Percentiles rank a stretch among this genome's conserved stretches.
Conservation (phyloP, 2,329 filamentous ascomycete species). For the Fusarium falciforme region DNA sequence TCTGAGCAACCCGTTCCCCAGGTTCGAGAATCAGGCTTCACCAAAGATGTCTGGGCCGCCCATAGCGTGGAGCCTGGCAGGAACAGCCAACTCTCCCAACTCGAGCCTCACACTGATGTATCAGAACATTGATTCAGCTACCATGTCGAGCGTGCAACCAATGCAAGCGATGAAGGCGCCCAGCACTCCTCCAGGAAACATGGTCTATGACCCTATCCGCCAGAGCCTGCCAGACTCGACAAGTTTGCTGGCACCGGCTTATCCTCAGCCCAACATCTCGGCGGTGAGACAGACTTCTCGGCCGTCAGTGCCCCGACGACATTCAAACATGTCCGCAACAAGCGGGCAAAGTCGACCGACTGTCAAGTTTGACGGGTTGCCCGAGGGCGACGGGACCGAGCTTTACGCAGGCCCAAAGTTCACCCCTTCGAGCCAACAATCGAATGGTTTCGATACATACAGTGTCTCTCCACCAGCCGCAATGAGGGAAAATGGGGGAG, state of each 20-base stretch:
- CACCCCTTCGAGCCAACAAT: constrained; percentile 55
- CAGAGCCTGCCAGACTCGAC: constrained; percentile 63
- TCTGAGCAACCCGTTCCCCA: constrained; percentile 55
- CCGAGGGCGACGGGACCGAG: constrained; percentile 49
- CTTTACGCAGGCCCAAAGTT: constrained; percentile 50
- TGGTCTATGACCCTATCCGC: constrained; percentile 70
- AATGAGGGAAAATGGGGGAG: constrained; percentile 48
- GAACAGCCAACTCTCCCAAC: constrained; percentile 85
- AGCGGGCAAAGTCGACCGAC: constrained; percentile 36
- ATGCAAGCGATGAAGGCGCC: constrained; percentile 46
- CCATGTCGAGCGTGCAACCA: constrained; percentile 12
- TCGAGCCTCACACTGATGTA: constrained; percentile 87
- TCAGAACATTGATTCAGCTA: constrained; percentile 58
- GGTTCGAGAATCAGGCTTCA: constrained; percentile 59
- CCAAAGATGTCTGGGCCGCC: constrained; percentile 59
- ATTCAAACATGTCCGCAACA: constrained; percentile 36
- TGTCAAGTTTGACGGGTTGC: constrained; percentile 46
- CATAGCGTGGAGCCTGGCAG: constrained; percentile 89
- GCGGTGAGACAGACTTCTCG: constrained; percentile 59
- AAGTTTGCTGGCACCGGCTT: constrained; percentile 61
- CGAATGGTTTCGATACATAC: constrained; percentile 57
- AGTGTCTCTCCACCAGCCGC: constrained; percentile 56
- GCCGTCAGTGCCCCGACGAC: constrained; percentile 41
- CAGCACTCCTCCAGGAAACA: constrained; percentile 65
- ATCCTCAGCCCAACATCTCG: constrained; percentile 62